Percentiles rank a stretch among this genome's conserved stretches.
These are phyloP conservation scores for Skeletonema potamos DNA, from an alignment of 108 stramenopile species.

Conservation along the genomic window DNA sequence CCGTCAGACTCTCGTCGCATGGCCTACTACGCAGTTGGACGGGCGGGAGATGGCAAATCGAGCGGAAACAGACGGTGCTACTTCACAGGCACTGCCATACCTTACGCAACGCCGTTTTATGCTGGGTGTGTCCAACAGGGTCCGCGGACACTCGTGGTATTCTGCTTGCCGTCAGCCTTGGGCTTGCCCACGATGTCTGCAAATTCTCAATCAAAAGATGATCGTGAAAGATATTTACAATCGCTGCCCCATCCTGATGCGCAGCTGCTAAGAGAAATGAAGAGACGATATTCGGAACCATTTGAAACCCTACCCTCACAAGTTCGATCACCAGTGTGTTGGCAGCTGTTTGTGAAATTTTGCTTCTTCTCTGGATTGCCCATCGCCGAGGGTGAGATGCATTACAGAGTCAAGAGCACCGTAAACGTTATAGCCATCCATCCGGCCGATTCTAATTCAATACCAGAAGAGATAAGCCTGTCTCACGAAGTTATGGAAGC, in stretches of 20 bases:
- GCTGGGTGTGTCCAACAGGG: slow-evolving; percentile 84
- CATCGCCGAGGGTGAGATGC: slow-evolving; percentile 88
- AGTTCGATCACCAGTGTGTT: slow-evolving; percentile 62
- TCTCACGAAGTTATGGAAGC: slow-evolving; percentile 87
- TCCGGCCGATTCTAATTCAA: not conserved
- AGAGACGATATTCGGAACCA: slow-evolving; percentile 54
- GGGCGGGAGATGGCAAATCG: slow-evolving; percentile 41
- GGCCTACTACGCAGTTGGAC: slow-evolving; percentile 89
- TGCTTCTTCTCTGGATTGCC: slow-evolving; percentile 88
- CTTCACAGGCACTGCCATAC: slow-evolving; percentile 75
- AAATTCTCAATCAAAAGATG: slow-evolving; percentile 11
- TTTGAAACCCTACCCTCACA: slow-evolving; percentile 79
- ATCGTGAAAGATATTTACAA: slow-evolving; percentile 24
- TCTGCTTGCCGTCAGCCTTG: slow-evolving; percentile 79
- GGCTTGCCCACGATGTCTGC: slow-evolving; percentile 47
- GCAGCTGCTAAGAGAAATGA: slow-evolving; percentile 65
- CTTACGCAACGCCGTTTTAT: slow-evolving; percentile 74
- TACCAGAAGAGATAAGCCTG: slow-evolving; percentile 65
- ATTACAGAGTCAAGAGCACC: slow-evolving; percentile 72
- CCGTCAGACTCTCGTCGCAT: slow-evolving; percentile 65
- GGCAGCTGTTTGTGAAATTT: slow-evolving; percentile 81
- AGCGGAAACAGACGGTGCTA: slow-evolving; percentile 83
- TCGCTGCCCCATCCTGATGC: slow-evolving; percentile 55
- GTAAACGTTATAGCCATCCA: slow-evolving; percentile 30
- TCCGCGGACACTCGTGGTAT: slow-evolving; percentile 82